Evolutionary conservation across 495 filamentous ascomycete genomes (phyloP), one percentile per base, ranked within the genome.

Genomic region (Thozetella sp.): DNA sequence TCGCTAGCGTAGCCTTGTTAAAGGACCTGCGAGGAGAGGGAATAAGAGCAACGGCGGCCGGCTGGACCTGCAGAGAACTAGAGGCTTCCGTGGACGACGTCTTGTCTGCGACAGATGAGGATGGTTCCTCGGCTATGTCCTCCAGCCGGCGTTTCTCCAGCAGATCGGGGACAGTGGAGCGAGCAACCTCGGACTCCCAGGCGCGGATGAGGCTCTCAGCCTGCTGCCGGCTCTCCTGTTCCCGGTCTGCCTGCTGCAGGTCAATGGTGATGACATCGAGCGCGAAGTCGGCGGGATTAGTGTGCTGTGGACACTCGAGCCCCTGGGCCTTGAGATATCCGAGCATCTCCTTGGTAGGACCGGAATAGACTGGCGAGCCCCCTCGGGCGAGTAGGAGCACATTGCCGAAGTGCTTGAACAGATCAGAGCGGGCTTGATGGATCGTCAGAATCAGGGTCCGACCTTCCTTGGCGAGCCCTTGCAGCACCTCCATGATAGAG

Each of bases 201-300:
- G 73, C 72, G 1, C 78, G 66, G 59, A 91, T 88, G 0, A 91
- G 77, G 10, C 67, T 70, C 37, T 76, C 74, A 12, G 90, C 88
- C 61, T 82, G 85, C 57, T 81, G 71, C 24, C 87, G 76, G 34
- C 81, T 90, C 13, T 80, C 71, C 6, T 69, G 76, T 67, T 92
- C 89, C 19, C 80, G 79, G 13, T 75, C 68, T 51, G 77, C 81
- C 51, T 85, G 81, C 63, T 90, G 89, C 0, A 92, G 76, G 61
- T 92, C 86, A 23, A 92, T 82, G 0, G 90, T 90, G 54, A 93
- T 89, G 6, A 91, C 75, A 68, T 93, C 90, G 13, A 92, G 74
- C 2, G 88, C 88, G 59, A 91, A 91, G 66, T 92, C 90, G 2
- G 90, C 88, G 2, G 89, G 89, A 58, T 92, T 93, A 19, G 86